Percentiles rank a stretch among this genome's conserved stretches.
Conservation (phyloP, 805 yeast species). For the Yarrowia hollandica region DNA sequence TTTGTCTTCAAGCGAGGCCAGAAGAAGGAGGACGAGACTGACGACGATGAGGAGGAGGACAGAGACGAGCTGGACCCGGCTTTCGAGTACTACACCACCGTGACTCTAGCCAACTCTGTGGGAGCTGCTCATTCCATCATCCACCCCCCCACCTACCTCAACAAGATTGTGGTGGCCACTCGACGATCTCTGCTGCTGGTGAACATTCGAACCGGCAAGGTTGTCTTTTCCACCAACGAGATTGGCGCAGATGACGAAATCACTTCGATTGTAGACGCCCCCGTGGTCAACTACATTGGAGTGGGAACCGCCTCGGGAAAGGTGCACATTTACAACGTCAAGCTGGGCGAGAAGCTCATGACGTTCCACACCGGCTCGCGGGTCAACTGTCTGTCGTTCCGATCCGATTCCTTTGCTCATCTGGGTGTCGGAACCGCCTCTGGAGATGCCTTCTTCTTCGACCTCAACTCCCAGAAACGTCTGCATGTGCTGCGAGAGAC, state of each 20-base stretch:
- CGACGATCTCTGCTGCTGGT: conserved; percentile 57
- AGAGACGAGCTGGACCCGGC: conserved; percentile 16
- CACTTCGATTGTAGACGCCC: conserved; percentile 75
- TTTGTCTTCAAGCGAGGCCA: conserved; percentile 53
- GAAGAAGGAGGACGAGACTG: conserved; percentile 41
- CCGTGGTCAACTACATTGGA: conserved; percentile 82
- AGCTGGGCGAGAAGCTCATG: conserved; percentile 58
- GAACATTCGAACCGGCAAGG: conserved; percentile 76
- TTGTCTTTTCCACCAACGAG: conserved; percentile 55
- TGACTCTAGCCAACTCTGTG: conserved; percentile 58
- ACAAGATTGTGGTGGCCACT: conserved; percentile 85
- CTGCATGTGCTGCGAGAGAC: conserved; percentile 73
- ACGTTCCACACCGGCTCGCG: conserved; percentile 45
- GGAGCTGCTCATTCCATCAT: conserved; percentile 68
- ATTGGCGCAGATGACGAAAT: conserved; percentile 52
- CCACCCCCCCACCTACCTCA: conserved; percentile 90
- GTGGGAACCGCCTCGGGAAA: conserved; percentile 72
- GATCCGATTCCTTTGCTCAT: conserved; percentile 88
- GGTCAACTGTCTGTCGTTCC: conserved; percentile 66
- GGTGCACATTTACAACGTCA: conserved; percentile 64
- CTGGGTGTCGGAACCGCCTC: conserved; percentile 71
- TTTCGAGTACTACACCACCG: conserved; percentile 64
- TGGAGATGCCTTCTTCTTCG: conserved; percentile 87
- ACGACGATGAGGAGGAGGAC: conserved; percentile 5
- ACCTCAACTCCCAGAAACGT: conserved; percentile 67